Evolutionary conservation across 164 flowering plant genomes (phyloP).

Genomic region (Liquidambar formosana): DNA sequence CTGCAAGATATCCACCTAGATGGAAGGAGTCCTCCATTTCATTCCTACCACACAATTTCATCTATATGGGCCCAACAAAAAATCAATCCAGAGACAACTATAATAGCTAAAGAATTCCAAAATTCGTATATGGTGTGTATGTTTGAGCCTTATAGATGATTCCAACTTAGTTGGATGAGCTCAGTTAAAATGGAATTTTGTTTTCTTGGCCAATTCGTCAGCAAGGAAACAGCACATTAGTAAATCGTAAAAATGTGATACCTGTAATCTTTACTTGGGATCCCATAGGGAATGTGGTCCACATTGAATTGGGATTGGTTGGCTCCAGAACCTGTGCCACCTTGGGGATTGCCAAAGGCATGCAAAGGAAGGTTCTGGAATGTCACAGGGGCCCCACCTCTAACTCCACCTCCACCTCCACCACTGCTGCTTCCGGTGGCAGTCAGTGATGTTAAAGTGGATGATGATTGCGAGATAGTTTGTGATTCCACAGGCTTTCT

Average conservation of each 20-base stretch:
- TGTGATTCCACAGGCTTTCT: conserved; percentile 99
- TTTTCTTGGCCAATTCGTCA: not conserved
- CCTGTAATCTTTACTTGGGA: conserved; percentile 74
- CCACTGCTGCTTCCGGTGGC: conserved; percentile 22
- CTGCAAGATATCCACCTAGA: conserved; percentile 9
- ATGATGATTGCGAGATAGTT: conserved; percentile 62
- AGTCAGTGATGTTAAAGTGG: conserved; percentile 52
- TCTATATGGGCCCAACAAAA: conserved; percentile 14
- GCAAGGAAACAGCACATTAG: not conserved
- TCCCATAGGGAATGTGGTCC: conserved; percentile 61
- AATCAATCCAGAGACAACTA: not conserved
- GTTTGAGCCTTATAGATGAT: not conserved
- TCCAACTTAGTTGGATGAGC: no score
- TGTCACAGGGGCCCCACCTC: conserved; percentile 24
- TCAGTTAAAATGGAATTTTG: no score
- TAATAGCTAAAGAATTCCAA: not conserved
- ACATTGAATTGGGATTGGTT: conserved; percentile 52
- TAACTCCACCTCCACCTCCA: conserved; percentile 17
- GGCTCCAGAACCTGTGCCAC: conserved; percentile 35
- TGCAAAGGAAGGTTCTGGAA: conserved; percentile 59
- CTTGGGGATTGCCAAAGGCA: conserved; percentile 41
- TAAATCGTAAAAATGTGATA: conserved; percentile 13
- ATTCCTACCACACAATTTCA: conserved; percentile 9
- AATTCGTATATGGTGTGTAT: not conserved
- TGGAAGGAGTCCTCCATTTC: conserved; percentile 4